phyloP scores from a whole-genome alignment of 179 eudicot species.

The Gypsophila paniculata region DNA sequence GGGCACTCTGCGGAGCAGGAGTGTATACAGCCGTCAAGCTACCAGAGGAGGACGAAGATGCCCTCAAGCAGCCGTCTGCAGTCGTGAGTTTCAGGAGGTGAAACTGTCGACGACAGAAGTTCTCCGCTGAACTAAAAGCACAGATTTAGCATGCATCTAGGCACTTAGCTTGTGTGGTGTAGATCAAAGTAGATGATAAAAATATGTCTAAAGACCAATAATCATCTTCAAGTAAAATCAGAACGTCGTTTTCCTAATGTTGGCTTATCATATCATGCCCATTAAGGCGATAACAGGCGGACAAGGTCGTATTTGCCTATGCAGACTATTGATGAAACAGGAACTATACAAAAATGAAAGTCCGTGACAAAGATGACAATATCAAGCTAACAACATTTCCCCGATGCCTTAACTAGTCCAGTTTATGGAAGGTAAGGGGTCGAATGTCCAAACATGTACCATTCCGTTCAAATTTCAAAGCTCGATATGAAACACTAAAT shows the following conservation, averaged over 20 bases:
- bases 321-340: background rate
- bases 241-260: background rate
- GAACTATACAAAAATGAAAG: background rate
- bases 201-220: background rate
- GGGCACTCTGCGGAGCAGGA: constrained; percentile 89
- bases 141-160: constrained; percentile 12
- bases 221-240: background rate
- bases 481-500: too few species aligned
- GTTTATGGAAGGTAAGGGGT: too few species aligned
- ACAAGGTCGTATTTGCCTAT: background rate
- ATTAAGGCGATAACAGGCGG: background rate
- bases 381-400: background rate
- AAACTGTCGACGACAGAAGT: constrained; percentile 5
- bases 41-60: constrained; percentile 54
- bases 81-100: constrained; percentile 60
- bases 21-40: constrained; percentile 71
- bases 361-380: background rate
- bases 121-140: constrained; percentile 8
- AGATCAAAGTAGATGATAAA: constrained; percentile 26
- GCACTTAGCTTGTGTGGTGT: constrained; percentile 15
- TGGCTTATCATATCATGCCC: background rate
- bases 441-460: too few species aligned
- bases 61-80: constrained; percentile 42
- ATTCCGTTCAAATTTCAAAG: too few species aligned
- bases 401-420: too few species aligned